phyloP scores from a whole-genome alignment of 495 filamentous ascomycete genomes.

The Achaetomiella virescens region DNA sequence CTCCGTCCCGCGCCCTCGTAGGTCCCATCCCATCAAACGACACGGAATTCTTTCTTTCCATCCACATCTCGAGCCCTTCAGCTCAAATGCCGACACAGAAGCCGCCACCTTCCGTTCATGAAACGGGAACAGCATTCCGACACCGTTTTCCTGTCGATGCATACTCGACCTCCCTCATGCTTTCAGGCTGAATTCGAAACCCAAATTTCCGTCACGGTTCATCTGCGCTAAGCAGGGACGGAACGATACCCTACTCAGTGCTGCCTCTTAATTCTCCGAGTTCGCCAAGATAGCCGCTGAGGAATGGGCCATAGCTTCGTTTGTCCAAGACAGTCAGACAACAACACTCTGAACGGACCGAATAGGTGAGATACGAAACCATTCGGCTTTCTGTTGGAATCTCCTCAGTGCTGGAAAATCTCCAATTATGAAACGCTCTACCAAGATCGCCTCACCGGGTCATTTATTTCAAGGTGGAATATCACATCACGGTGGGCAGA shows the following conservation, averaged over 20 bases:
- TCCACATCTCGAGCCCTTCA: neutral
- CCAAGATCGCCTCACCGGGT: neutral
- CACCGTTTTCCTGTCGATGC: neutral
- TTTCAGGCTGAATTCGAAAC: slow-evolving; percentile 18
- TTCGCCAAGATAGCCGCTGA: neutral
- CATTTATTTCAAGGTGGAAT: neutral
- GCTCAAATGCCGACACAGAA: neutral
- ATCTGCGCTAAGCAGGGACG: no score
- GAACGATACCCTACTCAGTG: slow-evolving; percentile 11
- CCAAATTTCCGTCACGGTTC: slow-evolving; percentile 6
- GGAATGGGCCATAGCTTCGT: no score
- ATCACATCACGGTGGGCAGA: neutral
- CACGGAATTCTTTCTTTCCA: slow-evolving; percentile 12
- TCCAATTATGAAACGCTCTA: neutral
- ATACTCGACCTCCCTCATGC: neutral
- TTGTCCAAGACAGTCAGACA: no score
- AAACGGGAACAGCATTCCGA: neutral
- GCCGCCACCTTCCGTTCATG: slow-evolving; percentile 8
- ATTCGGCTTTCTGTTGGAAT: neutral
- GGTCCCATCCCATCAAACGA: neutral
- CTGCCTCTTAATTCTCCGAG: slow-evolving; percentile 14
- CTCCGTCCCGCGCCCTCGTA: slow-evolving; percentile 1
- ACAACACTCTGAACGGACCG: no score
- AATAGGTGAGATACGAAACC: neutral
- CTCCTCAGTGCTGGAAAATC: slow-evolving; percentile 10